Evolutionary conservation across 441 rosid genomes (phyloP), one percentile per base, ranked within the genome.

Genomic region (Erodium trifolium): DNA sequence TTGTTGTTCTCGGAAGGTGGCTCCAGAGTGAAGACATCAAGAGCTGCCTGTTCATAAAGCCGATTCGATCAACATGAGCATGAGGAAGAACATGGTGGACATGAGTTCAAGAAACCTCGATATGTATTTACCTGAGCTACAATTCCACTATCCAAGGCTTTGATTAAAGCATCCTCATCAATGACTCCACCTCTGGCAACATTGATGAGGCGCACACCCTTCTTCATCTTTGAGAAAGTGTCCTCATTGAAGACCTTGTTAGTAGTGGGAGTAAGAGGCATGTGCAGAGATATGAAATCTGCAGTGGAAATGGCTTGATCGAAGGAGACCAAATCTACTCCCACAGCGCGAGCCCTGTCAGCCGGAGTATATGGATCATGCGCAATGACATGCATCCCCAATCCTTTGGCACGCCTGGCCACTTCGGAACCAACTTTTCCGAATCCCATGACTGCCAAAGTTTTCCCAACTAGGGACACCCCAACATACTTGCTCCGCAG

Each of bases 121-220:
- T 11, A 45, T 45, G 53, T 47, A 49, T 57, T 45, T 67, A 82
- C 91, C 91, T 92, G 97, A 76, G 98, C 95, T 68, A 92, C 97
- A 73, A 86, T 79, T 13, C 97, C 96, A 71, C 89, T 63, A 76
- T 92, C 95, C 63, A 94, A 65, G 18, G 99, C 97, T 80, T 90
- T 87, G 63, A 92, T 91, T 2, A 94, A 80, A 18, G 97, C 98
- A 0, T 90, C 97, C 80, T 94, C 99, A 55, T 94, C 98, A 47
- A 92, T 94, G 57, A 94, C 98, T 62, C 98, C 98, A 27, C 99
- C 97, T 70, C 95, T 93, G 41, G 99, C 96, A 75, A 94, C 99
- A 78, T 92, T 92, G 45, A 88, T 82, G 9, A 92, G 87, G 9
- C 98, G 82, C 57, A 90, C 96, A 59, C 99, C 97, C 77, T 92